A percentile compares a stretch with the other conserved stretches of the same genome.
phyloP scores from a whole-genome alignment of 441 rosid genomes.

The Sinapis alba region DNA sequence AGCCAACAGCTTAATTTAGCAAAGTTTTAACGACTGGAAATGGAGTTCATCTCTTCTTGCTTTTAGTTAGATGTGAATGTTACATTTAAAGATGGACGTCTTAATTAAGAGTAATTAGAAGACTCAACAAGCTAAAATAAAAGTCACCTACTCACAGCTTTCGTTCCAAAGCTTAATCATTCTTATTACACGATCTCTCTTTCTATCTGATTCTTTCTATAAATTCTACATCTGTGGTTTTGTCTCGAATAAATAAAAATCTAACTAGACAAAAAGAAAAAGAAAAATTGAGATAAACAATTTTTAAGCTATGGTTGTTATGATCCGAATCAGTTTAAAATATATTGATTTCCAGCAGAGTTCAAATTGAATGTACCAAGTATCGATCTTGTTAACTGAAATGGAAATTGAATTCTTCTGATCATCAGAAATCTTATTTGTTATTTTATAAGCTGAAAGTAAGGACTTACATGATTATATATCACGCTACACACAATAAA shows the following conservation, averaged over 20 bases:
- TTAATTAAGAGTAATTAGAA: not conserved
- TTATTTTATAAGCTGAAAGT: not conserved
- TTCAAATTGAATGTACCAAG: not conserved
- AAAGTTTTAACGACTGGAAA: not conserved
- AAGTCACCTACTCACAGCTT: not conserved
- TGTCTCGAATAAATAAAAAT: not conserved
- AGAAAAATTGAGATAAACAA: not conserved
- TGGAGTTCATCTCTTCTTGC: not conserved
- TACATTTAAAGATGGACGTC: not conserved
- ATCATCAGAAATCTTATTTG: not conserved
- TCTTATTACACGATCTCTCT: too few species aligned
- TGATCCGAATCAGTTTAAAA: not conserved
- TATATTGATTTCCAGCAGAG: not conserved
- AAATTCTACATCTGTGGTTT: not conserved
- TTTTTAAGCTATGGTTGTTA: not conserved
- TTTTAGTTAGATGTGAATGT: not conserved
- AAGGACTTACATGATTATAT: conserved; percentile 9
- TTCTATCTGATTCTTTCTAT: not conserved
- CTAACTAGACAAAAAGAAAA: not conserved
- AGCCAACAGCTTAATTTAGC: not conserved
- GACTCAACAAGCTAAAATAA: not conserved
- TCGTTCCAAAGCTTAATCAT: not conserved
- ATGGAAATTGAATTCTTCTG: not conserved
- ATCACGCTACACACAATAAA: not conserved
- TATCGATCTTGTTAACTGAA: not conserved